Base-by-base conservation (phyloP, 1,284 basidiomycete genomes). In the Trametes sp. region DNA sequence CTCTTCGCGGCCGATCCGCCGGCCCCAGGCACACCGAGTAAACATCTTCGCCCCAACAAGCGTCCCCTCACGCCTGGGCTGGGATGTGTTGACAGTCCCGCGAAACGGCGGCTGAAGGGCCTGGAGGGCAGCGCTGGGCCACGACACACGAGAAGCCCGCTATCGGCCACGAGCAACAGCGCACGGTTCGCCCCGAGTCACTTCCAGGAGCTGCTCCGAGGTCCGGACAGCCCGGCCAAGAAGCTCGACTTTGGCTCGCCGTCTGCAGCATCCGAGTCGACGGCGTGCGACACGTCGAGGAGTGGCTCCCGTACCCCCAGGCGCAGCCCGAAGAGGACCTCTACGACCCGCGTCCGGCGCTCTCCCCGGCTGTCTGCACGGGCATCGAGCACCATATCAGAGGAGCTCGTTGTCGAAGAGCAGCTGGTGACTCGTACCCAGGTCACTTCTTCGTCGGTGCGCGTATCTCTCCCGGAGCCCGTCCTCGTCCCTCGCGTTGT, bases 41-140 rank as follows among this genome's bases (percentile, higher is more conserved):
- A 72, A 61, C 61, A 63, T 29, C 46, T 60, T 13, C 66, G 66
- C 48, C 73, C 77, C 66, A 78, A 76, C 71, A 84, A 90, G 75
- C 84, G 85, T 38, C 82, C 85, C 48, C 77, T 81, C 67, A 88
- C 86, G 50, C 87, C 86, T 1, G 80, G 78, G 42, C 75, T 70
- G 31, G 77, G 80, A n/a, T 74, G 70, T 24, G 73, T 81, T 51
- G 80, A 82, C 65, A 88, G 82, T 67, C 88, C 89, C 28, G 80
- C 86, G 28, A 92, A 92, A 73, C 85, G 90, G 41, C 87, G 90
- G 49, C 84, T 92, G 61, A 80, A 92, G 58, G 80, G 77, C 61
- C 80, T 80, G 50, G 87, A 88, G 69, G 84, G 83, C 57, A 75
- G 83, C n/a, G 77, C 81, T 57, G 73, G 77, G 7, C 71, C 77